Base-by-base conservation (phyloP, 208 protist species). In the Trypanosoma mega region DNA sequence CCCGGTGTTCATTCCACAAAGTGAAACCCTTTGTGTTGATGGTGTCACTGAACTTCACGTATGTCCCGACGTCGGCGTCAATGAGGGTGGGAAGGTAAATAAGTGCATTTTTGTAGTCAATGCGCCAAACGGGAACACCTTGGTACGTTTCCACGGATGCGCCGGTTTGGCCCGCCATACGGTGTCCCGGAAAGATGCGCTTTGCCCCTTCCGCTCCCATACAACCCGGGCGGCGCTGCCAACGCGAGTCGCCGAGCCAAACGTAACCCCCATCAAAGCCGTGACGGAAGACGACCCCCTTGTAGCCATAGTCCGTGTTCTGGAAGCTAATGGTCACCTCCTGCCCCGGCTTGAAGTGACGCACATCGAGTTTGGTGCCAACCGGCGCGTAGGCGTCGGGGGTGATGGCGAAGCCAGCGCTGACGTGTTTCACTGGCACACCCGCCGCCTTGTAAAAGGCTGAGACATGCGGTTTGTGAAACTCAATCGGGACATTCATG, bases 31-130 rank as follows among this genome's bases (percentile, higher is more conserved):
- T 96, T 20, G 87, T 97, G 63, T 93, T 93, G 53, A 92, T 90
- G 21, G 85, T 93, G 65, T 97, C 92, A 43, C 80, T 86, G 69
- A 97, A 92, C 62, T 81, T 88, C 6, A 97, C 89, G 46, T 96
- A 97, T 18, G 85, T 88, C 8, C 92, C 92, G 18, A 96, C 80
- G 51, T 95, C 87, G 4, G 89, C 82, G 59, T 94, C 85, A 14
- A 97, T 70, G 1, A 93, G 63, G 1, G 87, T 93, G 29, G 89
- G 86, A 23, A 97, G 67, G 65, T 96, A 96, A 34, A 97, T 87
- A 39, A 97, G 74, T 6, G 87, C 85, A 69, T 97, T 96, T 76
- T 97, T 97, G 77, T 96, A 97, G 68, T 97, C 92, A 45, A 97
- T 96, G 51, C 90, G 76, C 87, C 88, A 97, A 48, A 97, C 77